Conservation (phyloP, 257 asterid species). For the Lycium barbarum region DNA sequence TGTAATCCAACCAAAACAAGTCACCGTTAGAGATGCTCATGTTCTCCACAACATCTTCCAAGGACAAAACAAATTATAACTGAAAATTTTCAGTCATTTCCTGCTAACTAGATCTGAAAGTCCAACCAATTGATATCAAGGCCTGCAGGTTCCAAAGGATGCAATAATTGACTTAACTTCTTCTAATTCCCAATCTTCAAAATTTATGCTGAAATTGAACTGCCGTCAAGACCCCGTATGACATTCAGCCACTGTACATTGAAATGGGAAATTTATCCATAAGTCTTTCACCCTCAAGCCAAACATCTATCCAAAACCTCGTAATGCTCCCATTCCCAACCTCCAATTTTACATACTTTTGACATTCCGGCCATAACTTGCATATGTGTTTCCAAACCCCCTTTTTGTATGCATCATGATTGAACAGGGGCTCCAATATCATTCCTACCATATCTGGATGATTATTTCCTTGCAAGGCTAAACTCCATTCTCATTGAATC, state of each 20-base stretch:
- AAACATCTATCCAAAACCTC: background rate
- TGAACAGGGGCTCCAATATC: background rate
- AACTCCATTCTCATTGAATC: background rate
- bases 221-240: background rate
- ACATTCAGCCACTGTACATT: background rate
- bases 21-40: background rate
- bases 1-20: conserved; percentile 2
- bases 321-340: background rate
- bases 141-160: background rate
- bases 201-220: background rate
- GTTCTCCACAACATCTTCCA: background rate
- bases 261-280: conserved; percentile 1
- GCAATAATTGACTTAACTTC: background rate
- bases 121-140: background rate
- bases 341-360: background rate
- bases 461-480: background rate
- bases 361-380: background rate
- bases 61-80: background rate
- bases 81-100: background rate
- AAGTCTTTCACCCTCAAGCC: background rate
- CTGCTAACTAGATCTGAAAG: background rate
- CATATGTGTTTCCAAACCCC: background rate
- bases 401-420: background rate
- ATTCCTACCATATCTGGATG: background rate
- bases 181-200: background rate